Conservation (phyloP, 345 rosid genomes). For the Lepidium sativum region DNA sequence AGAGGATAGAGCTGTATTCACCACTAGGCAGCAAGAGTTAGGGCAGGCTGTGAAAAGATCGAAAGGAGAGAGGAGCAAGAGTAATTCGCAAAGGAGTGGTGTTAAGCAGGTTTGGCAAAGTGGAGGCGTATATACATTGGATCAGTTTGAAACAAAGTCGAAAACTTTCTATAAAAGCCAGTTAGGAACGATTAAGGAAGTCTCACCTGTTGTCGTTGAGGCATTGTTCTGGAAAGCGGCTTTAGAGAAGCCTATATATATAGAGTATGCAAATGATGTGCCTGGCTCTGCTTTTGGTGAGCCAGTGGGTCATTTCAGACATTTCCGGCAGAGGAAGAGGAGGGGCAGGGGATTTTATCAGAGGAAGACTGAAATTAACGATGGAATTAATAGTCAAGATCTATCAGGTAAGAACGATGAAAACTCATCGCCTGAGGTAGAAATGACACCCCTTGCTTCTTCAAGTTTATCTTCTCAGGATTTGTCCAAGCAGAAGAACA, state of each 20-base stretch:
- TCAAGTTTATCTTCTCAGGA: conserved; percentile 23
- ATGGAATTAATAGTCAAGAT: conserved; percentile 4
- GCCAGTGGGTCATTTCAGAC: conserved; percentile 54
- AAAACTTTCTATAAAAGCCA: conserved; percentile 60
- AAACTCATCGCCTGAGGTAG: conserved; percentile 19
- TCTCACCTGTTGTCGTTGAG: conserved; percentile 63
- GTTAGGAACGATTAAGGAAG: conserved; percentile 67
- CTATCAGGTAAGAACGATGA: conserved; percentile 13
- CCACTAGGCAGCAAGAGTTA: conserved; percentile 95
- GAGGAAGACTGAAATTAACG: conserved; percentile 37
- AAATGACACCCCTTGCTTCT: conserved; percentile 21
- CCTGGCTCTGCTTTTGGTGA: conserved; percentile 96
- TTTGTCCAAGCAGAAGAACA: conserved; percentile 37
- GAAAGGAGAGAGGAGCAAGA: conserved; percentile 31
- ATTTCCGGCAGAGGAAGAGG: conserved; percentile 60
- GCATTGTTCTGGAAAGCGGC: conserved; percentile 89
- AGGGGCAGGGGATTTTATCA: conserved; percentile 58
- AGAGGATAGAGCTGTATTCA: conserved; percentile 73
- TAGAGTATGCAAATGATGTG: conserved; percentile 99
- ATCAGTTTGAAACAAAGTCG: conserved; percentile 85
- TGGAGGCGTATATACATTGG: conserved; percentile 89
- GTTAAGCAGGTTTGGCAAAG: conserved; percentile 99
- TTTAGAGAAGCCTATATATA: conserved; percentile 71
- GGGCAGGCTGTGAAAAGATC: conserved; percentile 54
- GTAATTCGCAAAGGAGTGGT: conserved; percentile 33